Evolutionary conservation across 768 basidiomycete genomes (phyloP), one percentile per base, ranked within the genome.

Genomic region (Boletus rex-veris): DNA sequence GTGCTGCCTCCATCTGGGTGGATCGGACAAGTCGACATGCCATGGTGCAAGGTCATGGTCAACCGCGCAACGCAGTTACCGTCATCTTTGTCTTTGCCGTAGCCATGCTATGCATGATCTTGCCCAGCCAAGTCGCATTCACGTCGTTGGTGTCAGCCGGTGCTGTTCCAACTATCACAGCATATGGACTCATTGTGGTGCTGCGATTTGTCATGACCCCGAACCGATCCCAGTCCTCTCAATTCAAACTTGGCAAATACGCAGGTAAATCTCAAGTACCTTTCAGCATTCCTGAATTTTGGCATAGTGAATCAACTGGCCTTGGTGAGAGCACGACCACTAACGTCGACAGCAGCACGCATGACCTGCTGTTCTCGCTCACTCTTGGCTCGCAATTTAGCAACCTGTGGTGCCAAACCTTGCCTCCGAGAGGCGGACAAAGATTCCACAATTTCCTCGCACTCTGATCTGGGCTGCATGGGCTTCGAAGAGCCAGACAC

Each of bases 51-150:
- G 86, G 89, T 2, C 89, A 94, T n/a, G n/a, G n/a, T n/a, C n/a
- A n/a, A 62, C 93, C 93, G 0, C 79, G 75, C 51, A 86, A 92
- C 66, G 93, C 93, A 12, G 85, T 95, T n/a, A 90, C 90, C 3
- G 85, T 95, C 61, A 94, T 95, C 66, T 90, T 82, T 64, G 64
- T 88, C 55, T 92, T 94, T 58, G 87, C 83, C 0, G 85, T 87
- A 1, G 41, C 72, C 31, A 61, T 95, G 19, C 77, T 95, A n/a
- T 93, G 90, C 75, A 87, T 89, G 9, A 94, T 95, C 64, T 73
- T 96, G 24, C 90, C 92, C 1, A 91, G 89, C 63, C 84, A 88
- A 62, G 94, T 95, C 36, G 93, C 94, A 4, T 97, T 96, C 75
- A 92, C 87, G 3, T 94, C 92, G 14, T 77, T 96, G 55, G 81